Percentiles rank a stretch among this genome's conserved stretches.
Conservation (phyloP, 805 yeast genomes). For the Candida railenensis region DNA sequence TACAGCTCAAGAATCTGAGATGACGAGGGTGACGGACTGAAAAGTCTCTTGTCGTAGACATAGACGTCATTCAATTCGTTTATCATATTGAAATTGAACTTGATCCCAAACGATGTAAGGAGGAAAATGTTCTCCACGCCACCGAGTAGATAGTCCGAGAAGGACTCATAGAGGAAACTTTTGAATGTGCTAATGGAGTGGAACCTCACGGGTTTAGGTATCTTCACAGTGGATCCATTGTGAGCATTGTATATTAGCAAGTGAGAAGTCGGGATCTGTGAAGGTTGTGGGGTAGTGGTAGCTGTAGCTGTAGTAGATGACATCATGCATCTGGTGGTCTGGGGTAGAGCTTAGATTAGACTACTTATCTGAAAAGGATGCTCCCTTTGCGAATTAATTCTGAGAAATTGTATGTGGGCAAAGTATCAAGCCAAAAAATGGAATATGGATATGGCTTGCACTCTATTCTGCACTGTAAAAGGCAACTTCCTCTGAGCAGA, state of each 20-base stretch:
- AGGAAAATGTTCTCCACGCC: constrained; percentile 42
- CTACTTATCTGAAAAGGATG: too few relatives aligned
- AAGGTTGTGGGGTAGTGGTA: background rate
- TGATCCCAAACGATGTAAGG: constrained; percentile 64
- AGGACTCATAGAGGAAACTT: constrained; percentile 24
- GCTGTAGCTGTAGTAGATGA: background rate
- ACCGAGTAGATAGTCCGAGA: constrained; percentile 20
- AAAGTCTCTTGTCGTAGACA: constrained; percentile 62
- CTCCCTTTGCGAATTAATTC: too few relatives aligned
- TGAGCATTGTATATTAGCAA: constrained; percentile 38
- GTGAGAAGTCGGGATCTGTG: constrained; percentile 12
- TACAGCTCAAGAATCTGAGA: constrained; percentile 8
- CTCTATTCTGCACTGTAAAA: too few relatives aligned
- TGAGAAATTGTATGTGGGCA: too few relatives aligned
- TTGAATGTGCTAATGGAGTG: constrained; percentile 34
- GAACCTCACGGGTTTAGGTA: constrained; percentile 42
- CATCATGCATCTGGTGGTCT: background rate
- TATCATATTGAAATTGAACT: constrained; percentile 52
- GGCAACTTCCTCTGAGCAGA: too few relatives aligned
- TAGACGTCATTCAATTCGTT: constrained; percentile 56
- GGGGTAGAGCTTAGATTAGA: too few relatives aligned
- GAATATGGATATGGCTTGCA: too few relatives aligned
- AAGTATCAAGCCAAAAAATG: too few relatives aligned
- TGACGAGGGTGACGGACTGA: constrained; percentile 25
- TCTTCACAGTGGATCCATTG: constrained; percentile 29